Evolutionary conservation across 768 basidiomycete species (phyloP).

Genomic region (Suillus lakei): DNA sequence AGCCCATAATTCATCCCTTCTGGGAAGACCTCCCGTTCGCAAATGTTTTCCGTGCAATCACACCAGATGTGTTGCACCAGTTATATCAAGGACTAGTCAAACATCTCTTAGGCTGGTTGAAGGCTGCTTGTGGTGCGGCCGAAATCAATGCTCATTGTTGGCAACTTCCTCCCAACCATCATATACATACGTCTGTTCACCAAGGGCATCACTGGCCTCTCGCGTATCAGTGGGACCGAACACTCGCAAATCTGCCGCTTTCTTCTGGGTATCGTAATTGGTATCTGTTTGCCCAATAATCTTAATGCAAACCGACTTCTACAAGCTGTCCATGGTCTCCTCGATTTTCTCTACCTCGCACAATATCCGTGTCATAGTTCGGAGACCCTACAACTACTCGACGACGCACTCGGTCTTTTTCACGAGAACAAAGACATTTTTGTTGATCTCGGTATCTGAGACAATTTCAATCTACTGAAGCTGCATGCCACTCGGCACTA

Average conservation of each 20-base stretch:
- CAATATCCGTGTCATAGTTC: slow-evolving; percentile 39
- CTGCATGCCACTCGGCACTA: slow-evolving; percentile 45
- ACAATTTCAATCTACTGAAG: slow-evolving; percentile 49
- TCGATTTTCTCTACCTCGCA: slow-evolving; percentile 47
- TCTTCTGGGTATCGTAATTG: too few species aligned
- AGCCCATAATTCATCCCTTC: slow-evolving; percentile 25
- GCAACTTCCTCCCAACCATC: neutral
- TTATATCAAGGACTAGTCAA: slow-evolving; percentile 41
- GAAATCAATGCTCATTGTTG: neutral
- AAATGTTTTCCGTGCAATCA: slow-evolving; percentile 28
- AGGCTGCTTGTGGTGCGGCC: neutral
- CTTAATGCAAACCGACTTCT: slow-evolving; percentile 2
- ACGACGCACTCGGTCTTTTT: slow-evolving; percentile 38
- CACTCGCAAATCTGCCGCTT: too few species aligned
- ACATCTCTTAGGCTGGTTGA: slow-evolving; percentile 37
- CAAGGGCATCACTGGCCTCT: too few species aligned
- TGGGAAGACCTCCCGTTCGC: slow-evolving; percentile 32
- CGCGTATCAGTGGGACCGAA: too few species aligned
- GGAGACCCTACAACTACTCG: slow-evolving; percentile 32
- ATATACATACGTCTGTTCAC: too few species aligned
- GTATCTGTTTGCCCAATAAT: too few species aligned
- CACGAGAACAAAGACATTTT: slow-evolving; percentile 43
- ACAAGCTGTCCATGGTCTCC: slow-evolving; percentile 23
- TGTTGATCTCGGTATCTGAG: slow-evolving; percentile 19
- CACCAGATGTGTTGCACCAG: slow-evolving; percentile 42